A percentile compares a stretch with the other conserved stretches of the same genome.
Conservation (phyloP, 768 basidiomycete species). For the Phanerodontia chrysosporium region DNA sequence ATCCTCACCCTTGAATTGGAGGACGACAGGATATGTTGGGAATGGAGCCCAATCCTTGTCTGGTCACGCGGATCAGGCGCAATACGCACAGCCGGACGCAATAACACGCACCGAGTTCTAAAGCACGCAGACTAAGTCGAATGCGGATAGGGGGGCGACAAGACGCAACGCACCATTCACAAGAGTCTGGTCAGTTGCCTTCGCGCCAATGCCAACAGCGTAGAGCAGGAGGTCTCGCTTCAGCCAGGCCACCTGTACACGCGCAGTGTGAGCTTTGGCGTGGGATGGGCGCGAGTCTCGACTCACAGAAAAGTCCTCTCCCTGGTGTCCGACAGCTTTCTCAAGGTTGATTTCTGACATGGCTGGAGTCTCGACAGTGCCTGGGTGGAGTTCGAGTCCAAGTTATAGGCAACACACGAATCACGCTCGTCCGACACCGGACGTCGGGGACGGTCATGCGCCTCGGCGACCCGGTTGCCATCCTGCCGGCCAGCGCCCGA, state of each 20-base stretch:
- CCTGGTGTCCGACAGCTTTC: conserved; percentile 59
- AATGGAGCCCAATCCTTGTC: conserved; percentile 70
- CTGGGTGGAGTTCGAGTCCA: not conserved
- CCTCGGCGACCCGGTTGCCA: not conserved
- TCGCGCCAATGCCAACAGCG: conserved; percentile 78
- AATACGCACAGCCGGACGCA: not conserved
- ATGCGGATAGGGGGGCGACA: not conserved
- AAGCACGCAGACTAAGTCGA: not conserved
- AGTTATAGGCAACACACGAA: not conserved
- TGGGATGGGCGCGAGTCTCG: not conserved
- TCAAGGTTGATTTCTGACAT: conserved; percentile 56
- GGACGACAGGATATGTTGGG: conserved; percentile 83
- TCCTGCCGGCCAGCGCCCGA: not conserved
- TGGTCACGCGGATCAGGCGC: conserved; percentile 20
- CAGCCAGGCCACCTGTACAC: conserved; percentile 71
- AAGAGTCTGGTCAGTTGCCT: conserved; percentile 62
- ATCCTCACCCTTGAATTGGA: conserved; percentile 64
- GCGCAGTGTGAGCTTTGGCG: not conserved
- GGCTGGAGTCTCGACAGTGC: not conserved
- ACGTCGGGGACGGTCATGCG: not conserved
- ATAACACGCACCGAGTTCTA: conserved; percentile 49
- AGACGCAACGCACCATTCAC: conserved; percentile 55
- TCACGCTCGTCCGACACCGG: too few relatives aligned
- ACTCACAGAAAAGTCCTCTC: conserved; percentile 51
- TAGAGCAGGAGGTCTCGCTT: conserved; percentile 79